Evolutionary conservation across 768 basidiomycete species (phyloP).

Genomic region (Pulveroboletus ravenelii): DNA sequence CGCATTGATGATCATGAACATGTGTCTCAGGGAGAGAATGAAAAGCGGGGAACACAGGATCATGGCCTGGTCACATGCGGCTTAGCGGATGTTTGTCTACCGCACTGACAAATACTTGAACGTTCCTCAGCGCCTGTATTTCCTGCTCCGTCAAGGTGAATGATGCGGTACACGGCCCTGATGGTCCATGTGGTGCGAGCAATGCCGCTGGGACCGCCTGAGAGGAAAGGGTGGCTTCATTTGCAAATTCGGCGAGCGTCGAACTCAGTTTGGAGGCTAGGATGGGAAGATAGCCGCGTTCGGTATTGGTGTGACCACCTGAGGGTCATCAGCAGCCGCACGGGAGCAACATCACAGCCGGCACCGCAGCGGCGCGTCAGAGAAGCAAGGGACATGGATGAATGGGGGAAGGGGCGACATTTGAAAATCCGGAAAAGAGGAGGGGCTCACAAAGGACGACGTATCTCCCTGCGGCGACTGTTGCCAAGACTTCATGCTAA

Average conservation of each 20-base stretch:
- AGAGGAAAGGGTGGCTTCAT: conserved; percentile 10
- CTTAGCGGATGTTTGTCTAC: conserved; percentile 72
- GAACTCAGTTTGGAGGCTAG: conserved; percentile 65
- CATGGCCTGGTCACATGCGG: conserved; percentile 42
- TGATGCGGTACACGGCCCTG: conserved; percentile 4
- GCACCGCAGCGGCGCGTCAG: conserved; percentile 15
- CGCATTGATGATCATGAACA: neutral
- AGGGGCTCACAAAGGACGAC: conserved; percentile 74
- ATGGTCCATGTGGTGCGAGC: conserved; percentile 25
- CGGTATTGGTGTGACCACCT: conserved; percentile 94
- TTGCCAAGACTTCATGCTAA: conserved; percentile 84
- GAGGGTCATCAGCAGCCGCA: conserved; percentile 18
- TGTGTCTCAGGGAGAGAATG: neutral
- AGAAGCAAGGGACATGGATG: conserved; percentile 1
- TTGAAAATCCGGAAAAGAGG: neutral
- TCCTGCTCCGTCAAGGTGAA: conserved; percentile 30
- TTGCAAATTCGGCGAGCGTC: conserved; percentile 35
- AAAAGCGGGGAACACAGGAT: neutral
- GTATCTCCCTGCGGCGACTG: conserved; percentile 68
- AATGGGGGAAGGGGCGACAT: neutral
- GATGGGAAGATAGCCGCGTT: conserved; percentile 83
- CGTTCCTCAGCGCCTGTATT: conserved; percentile 20
- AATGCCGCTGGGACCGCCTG: conserved; percentile 18
- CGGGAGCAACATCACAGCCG: conserved; percentile 11
- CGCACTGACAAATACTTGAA: conserved; percentile 68